Evolutionary conservation across 176 grass and related monocot genomes (phyloP).

Genomic region (Triticum timopheevii): DNA sequence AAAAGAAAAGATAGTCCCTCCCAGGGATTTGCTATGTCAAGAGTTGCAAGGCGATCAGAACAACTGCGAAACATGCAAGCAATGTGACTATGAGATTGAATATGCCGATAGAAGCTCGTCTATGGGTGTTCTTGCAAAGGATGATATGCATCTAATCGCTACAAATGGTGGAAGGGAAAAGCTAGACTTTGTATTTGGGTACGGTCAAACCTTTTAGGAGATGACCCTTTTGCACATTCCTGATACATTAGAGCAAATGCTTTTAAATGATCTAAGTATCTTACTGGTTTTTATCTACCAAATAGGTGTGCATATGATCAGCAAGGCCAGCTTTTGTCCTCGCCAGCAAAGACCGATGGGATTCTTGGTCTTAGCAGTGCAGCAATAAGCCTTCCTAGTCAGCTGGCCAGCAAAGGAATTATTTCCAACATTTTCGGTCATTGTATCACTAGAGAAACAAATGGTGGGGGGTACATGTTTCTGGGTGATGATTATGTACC

Average conservation of each 20-base stretch:
- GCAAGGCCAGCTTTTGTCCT: slow-evolving; percentile 87
- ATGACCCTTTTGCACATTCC: background rate
- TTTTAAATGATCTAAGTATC: slow-evolving; percentile 17
- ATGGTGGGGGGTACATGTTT: slow-evolving; percentile 92
- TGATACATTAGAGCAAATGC: slow-evolving; percentile 3
- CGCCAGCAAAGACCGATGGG: slow-evolving; percentile 95
- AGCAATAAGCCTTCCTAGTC: slow-evolving; percentile 78
- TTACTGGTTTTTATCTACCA: background rate
- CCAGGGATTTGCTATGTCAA: slow-evolving; percentile 71
- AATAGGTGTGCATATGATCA: slow-evolving; percentile 98
- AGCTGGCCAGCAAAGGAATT: slow-evolving; percentile 78
- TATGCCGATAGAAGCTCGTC: slow-evolving; percentile 96
- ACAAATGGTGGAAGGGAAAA: slow-evolving; percentile 72
- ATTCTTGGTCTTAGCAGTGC: slow-evolving; percentile 92
- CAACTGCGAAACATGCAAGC: slow-evolving; percentile 75
- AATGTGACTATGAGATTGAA: slow-evolving; percentile 99
- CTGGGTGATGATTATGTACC: slow-evolving; percentile 93
- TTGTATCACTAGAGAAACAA: slow-evolving; percentile 75
- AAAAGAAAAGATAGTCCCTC: slow-evolving; percentile 85
- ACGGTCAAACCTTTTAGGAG: slow-evolving; percentile 23
- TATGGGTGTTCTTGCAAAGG: slow-evolving; percentile 89
- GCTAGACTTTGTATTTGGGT: slow-evolving; percentile 90
- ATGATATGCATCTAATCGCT: slow-evolving; percentile 74
- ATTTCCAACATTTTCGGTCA: slow-evolving; percentile 90
- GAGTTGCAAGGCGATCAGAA: slow-evolving; percentile 85